These are phyloP conservation scores for Rhamnella rubrinervis DNA, from an alignment of 331 rosid genomes.

Conservation along the genomic window DNA sequence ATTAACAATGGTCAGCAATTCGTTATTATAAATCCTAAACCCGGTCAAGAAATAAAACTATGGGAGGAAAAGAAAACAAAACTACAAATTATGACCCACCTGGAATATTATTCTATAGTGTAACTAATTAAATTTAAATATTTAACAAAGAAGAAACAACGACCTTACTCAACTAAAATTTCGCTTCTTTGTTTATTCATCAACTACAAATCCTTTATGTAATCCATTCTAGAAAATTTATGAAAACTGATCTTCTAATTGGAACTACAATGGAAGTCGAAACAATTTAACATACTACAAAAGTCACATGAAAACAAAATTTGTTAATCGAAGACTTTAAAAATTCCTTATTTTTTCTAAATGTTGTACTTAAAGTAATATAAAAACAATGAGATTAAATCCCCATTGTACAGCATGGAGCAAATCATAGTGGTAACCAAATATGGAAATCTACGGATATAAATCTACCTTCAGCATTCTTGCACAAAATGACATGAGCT, in stretches of 20 bases:
- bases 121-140: too few species aligned
- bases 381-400: background rate
- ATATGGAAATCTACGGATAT: too few species aligned
- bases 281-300: background rate
- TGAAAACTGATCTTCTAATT: background rate
- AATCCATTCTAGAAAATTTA: background rate
- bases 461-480: too few species aligned
- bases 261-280: background rate
- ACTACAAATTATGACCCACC: too few species aligned
- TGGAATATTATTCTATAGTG: too few species aligned
- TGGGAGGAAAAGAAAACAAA: too few species aligned
- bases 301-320: background rate
- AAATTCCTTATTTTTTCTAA: background rate
- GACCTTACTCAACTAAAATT: background rate
- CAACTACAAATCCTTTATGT: background rate
- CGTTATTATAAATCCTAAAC: too few species aligned
- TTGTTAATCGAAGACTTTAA: background rate
- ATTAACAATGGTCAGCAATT: too few species aligned
- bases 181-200: background rate
- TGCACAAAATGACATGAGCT: too few species aligned
- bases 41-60: too few species aligned
- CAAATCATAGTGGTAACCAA: too few species aligned
- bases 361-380: background rate
- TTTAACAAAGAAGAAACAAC: too few species aligned
- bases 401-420: background rate